These are phyloP conservation scores for Wolfiporia cocos DNA, from an alignment of 1,284 basidiomycete species.

Conservation along the genomic window DNA sequence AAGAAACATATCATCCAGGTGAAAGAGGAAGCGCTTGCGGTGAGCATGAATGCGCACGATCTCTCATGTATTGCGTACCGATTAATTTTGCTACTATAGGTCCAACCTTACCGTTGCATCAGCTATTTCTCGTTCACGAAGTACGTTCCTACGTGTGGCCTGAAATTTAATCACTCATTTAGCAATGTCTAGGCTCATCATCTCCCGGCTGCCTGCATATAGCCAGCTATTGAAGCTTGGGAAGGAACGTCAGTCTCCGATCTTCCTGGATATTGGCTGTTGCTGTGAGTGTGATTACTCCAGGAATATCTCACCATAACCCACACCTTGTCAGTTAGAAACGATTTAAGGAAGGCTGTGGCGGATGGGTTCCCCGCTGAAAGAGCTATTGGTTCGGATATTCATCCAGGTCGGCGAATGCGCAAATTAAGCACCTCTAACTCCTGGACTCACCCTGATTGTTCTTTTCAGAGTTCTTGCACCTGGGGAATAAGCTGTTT, in stretches of 20 bases:
- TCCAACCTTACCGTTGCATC: slow-evolving; percentile 15
- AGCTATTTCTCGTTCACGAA: slow-evolving; percentile 10
- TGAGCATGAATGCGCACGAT: too few species aligned
- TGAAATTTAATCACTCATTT: too few species aligned
- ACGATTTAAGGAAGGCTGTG: slow-evolving; percentile 34
- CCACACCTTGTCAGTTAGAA: slow-evolving; percentile 29
- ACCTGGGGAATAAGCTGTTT: slow-evolving; percentile 25
- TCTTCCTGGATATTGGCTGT: slow-evolving; percentile 40
- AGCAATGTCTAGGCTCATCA: slow-evolving; percentile 18
- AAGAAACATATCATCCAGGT: slow-evolving; percentile 35
- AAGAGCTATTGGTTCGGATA: slow-evolving; percentile 28
- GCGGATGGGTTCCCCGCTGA: slow-evolving; percentile 30
- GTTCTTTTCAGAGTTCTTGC: slow-evolving; percentile 19
- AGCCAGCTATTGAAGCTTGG: slow-evolving; percentile 32
- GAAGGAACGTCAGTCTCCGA: slow-evolving; percentile 30
- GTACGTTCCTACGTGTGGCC: slow-evolving; percentile 3
- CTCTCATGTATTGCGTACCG: neutral
- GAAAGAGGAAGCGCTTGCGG: slow-evolving; percentile 26
- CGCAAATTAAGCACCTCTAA: too few species aligned
- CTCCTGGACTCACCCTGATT: neutral
- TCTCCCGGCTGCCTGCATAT: slow-evolving; percentile 36
- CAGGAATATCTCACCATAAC: neutral
- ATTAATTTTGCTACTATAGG: neutral
- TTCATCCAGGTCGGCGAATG: slow-evolving; percentile 21
- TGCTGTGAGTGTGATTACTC: slow-evolving; percentile 41